These are phyloP conservation scores for Vitis rupestris DNA, from an alignment of 164 flowering plant genomes.

Conservation along the genomic window DNA sequence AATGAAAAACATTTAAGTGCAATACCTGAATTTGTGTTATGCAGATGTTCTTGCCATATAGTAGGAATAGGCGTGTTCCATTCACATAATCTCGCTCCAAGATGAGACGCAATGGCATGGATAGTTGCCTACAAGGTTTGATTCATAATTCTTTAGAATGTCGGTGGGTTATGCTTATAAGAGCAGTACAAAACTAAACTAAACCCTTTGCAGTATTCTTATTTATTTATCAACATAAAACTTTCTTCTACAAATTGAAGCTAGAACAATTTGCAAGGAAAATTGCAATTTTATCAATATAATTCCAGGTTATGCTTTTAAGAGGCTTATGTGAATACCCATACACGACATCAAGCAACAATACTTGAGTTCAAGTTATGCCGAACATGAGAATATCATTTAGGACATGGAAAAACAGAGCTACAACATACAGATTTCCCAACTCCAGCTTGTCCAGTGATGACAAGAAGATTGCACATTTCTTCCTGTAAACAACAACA, in stretches of 20 bases:
- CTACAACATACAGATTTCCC: constrained; percentile 86
- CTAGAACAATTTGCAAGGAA: too few species aligned
- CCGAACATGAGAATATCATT: too few species aligned
- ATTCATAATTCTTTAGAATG: not conserved
- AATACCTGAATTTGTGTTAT: constrained; percentile 71
- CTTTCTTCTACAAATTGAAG: too few species aligned
- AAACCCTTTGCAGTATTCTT: too few species aligned
- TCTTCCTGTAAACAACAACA: constrained; percentile 39
- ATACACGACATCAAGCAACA: too few species aligned
- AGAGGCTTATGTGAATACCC: too few species aligned
- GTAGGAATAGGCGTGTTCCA: constrained; percentile 96
- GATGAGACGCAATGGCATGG: constrained; percentile 66
- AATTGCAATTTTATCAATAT: too few species aligned
- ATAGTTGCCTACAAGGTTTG: constrained; percentile 64
- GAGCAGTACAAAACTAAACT: not conserved
- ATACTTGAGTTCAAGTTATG: too few species aligned
- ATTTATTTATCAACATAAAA: not conserved
- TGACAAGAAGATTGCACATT: constrained; percentile 42
- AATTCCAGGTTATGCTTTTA: too few species aligned
- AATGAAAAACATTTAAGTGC: not conserved
- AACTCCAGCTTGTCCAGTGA: constrained; percentile 86
- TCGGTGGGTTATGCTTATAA: not conserved
- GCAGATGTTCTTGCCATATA: constrained; percentile 86
- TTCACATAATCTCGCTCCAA: constrained; percentile 78
- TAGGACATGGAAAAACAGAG: not conserved